Base-by-base conservation (phyloP, 1,139 yeast genomes). In the Pichia sp. region DNA sequence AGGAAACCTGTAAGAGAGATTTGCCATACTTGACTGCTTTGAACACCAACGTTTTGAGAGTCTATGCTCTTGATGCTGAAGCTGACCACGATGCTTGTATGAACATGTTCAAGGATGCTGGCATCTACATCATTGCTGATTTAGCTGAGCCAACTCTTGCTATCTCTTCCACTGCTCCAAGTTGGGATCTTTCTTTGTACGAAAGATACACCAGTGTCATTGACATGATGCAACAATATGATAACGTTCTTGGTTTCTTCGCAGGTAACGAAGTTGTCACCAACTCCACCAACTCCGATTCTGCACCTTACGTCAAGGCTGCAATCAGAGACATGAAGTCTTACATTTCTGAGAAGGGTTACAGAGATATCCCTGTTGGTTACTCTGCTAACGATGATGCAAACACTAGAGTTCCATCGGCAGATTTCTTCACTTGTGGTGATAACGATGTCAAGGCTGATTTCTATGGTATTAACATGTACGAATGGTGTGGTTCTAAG, bases 391-490 rank as follows among this genome's bases (percentile, higher is more conserved):
- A 80, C 54, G 91, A 82, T 60, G 88, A 80, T 56, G 60, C 69
- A 27, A 70, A 66, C 28, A 79, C 79, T 42, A 73, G 91, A 66
- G 75, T 74, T 38, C 60, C 72, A 19, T 66, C 81, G 47, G 88
- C 88, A 39, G 83, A 78, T 51, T 82, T 77, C 63, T 81, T 82
- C 52, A 70, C 80, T 29, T 82, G 91, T 64, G 91, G 91, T 59
- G 74, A 68, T 43, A 62, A 59, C 18, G 79, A 70, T 36, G 77
- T 60, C 30, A 69, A 71, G 49, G 93, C 93, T 39, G 96, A 87
- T 62, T 85, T 87, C 67, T 86, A 83, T 59, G 96, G 95, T 66
- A 78, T 86, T 55, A 87, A 87, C 73, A 83, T 83, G 86, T 87
- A 87, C 69, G 93, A 83, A 66, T 87, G 96, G 96, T 87, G 96